phyloP scores from a whole-genome alignment of 495 filamentous ascomycete genomes.

The Lindgomyces ingoldianus region DNA sequence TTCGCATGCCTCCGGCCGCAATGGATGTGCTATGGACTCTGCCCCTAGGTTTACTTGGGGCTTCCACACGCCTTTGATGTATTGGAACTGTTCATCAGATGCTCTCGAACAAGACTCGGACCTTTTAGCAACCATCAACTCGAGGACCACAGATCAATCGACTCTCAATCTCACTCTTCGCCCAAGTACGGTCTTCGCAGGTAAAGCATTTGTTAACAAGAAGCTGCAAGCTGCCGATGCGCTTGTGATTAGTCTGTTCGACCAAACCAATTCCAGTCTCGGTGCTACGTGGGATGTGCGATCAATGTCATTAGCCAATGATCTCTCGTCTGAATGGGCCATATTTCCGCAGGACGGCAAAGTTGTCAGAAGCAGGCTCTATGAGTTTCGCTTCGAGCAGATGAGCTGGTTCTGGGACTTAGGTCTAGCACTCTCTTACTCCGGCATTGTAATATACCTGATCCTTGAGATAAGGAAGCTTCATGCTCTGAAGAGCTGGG shows the following conservation, averaged over 20 bases:
- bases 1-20: not conserved
- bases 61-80: slow-evolving; percentile 72
- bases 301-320: slow-evolving; percentile 50
- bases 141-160: slow-evolving; percentile 54
- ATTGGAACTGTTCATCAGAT: slow-evolving; percentile 65
- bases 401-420: slow-evolving; percentile 62
- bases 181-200: slow-evolving; percentile 73
- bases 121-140: slow-evolving; percentile 65
- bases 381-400: slow-evolving; percentile 71
- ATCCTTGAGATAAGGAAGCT: slow-evolving; percentile 59
- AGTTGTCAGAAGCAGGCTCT: slow-evolving; percentile 56
- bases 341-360: slow-evolving; percentile 61
- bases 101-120: slow-evolving; percentile 58
- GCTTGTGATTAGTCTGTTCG: slow-evolving; percentile 70
- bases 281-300: slow-evolving; percentile 61
- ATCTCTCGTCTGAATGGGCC: slow-evolving; percentile 54
- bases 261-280: slow-evolving; percentile 58
- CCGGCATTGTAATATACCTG: slow-evolving; percentile 59
- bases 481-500: slow-evolving; percentile 65
- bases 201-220: slow-evolving; percentile 65
- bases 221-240: slow-evolving; percentile 67
- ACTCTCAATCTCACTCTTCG: slow-evolving; percentile 68
- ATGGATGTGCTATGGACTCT: not conserved
- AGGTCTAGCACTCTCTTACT: slow-evolving; percentile 61
- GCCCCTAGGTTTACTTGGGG: slow-evolving; percentile 36